Evolutionary conservation across 1,139 yeast species (phyloP), one percentile per base, ranked within the genome.

Genomic region (Zhuliangozyma parablackwelliae): DNA sequence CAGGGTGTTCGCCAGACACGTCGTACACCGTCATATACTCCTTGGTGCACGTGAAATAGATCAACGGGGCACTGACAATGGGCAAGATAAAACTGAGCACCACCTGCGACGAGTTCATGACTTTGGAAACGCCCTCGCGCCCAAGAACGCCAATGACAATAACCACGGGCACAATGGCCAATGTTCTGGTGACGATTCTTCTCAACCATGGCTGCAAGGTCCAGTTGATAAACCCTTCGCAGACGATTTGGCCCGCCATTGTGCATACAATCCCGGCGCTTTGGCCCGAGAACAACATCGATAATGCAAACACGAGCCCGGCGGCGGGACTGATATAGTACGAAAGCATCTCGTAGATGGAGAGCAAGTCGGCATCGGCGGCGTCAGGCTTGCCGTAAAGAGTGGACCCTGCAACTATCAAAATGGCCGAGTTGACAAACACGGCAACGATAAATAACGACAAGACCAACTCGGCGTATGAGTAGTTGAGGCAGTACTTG

Each of bases 201-300:
- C 92, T 73, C n/a, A 80, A 51, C 62, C 85, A 75, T 2, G 92
- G 90, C 33, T 75, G 66, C 24, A 83, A 49, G 1, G 78, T 69
- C 94, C 92, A 84, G 44, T 82, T 76, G 33, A 84, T 63, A 50
- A 83, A 84, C 0, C 94, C 94, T 56, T 84, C 94, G 38, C 87
- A 78, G 9, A 84, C 83, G 57, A 84, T 80, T 58, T 84, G 90
- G 2, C 92, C 92, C 1, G 90, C 81, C 72, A 84, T 72, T 1
- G 94, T 84, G 56, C 92, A 83, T 2, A 83, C 88, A 16, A 84
- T 80, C 24, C 92, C 92, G 1, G 92, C 92, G 48, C 87, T 80
- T 50, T 83, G 86, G 12, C 92, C 90, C 4, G 89, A 80, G 47
- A 82, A 82, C 33, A 84, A 61, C 69, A 84, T 71, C 0, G 90